These are phyloP conservation scores for Claviceps capensis DNA, from an alignment of 2,329 filamentous ascomycete genomes.

Conservation along the genomic window DNA sequence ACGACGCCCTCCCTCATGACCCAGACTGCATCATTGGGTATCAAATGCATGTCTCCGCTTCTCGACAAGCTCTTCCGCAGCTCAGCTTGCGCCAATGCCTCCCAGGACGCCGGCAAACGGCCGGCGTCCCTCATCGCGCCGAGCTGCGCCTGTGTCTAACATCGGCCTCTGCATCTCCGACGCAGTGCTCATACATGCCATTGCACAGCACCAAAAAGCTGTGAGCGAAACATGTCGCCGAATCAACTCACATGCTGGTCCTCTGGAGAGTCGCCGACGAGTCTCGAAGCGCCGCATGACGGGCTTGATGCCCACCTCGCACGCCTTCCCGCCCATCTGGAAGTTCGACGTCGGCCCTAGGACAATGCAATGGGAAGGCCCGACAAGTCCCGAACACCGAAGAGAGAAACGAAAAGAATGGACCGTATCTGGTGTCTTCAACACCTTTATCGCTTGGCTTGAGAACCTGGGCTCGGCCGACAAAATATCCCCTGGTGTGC, in stretches of 20 bases:
- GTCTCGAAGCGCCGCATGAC: constrained; percentile 40
- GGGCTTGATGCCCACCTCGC: constrained; percentile 29
- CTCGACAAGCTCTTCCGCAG: background rate
- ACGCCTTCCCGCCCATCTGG: constrained; percentile 29
- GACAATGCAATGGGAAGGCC: constrained; percentile 40
- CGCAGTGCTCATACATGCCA: constrained; percentile 17
- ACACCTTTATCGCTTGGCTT: constrained; percentile 18
- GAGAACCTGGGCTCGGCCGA: constrained; percentile 9
- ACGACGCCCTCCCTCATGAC: background rate
- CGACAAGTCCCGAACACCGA: constrained; percentile 20
- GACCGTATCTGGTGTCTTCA: constrained; percentile 10
- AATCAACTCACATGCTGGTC: constrained; percentile 34
- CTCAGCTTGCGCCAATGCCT: constrained; percentile 14
- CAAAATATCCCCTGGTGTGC: constrained; percentile 10
- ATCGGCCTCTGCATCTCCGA: constrained; percentile 20
- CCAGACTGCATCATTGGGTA: background rate
- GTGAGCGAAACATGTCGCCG: constrained; percentile 12
- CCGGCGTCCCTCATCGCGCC: constrained; percentile 12
- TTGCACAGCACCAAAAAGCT: constrained; percentile 17
- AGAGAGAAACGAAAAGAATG: constrained; percentile 11
- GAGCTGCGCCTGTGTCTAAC: constrained; percentile 8
- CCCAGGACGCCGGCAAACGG: constrained; percentile 15
- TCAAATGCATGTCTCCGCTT: background rate
- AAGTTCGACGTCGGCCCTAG: constrained; percentile 29
- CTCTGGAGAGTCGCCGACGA: constrained; percentile 40